Base-by-base conservation (phyloP, 129 eudicot genomes). In the Cynara cardunculus region DNA sequence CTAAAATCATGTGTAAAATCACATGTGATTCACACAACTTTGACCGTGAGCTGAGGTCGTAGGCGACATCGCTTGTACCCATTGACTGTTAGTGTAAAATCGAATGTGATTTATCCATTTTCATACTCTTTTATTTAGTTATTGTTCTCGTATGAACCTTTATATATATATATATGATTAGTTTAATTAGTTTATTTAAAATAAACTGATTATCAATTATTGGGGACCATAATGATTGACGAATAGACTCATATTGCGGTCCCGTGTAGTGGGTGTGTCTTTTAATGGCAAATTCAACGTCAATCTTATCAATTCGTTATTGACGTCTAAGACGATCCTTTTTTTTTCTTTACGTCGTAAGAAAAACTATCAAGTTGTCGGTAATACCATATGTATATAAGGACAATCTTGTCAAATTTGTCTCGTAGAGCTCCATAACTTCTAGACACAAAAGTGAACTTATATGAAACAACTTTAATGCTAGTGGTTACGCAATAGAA, bases 291-390 rank as follows among this genome's bases (percentile, higher is more conserved):
- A 69, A 11, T 34, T 71, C 64, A 69, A 19, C 80, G 27, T 82
- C 86, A 82, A 59, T 82, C 82, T 56, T 32, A 76, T 76, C 75
- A 49, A n/a, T 70, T 69, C 37, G 49, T 64, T 27, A 37, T 81
- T 74, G 61, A 74, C 35, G 69, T 35, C 28, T 32, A 46, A 64
- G 9, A 12, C 2, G 49, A 82, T 25, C 34, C 3, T 49, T 25
- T 75, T 56, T 5, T 73, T 65, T 31, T 18, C 22, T 5, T 69
- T 44, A 28, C 41, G 26, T 68, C 21, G 4, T 27, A 32, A 69
- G 82, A 68, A 39, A 39, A n/a, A 9, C 13, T 26, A 44, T 14
- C 41, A 78, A 68, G 44, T 66, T 65, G 64, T 77, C 62, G 62
- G 62, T 49, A 49, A 49, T 49, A 3, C 19, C 16, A 22, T 61